These are phyloP conservation scores for Cyclanthera cordifolia DNA, from an alignment of 306 rosid species.

Conservation along the genomic window DNA sequence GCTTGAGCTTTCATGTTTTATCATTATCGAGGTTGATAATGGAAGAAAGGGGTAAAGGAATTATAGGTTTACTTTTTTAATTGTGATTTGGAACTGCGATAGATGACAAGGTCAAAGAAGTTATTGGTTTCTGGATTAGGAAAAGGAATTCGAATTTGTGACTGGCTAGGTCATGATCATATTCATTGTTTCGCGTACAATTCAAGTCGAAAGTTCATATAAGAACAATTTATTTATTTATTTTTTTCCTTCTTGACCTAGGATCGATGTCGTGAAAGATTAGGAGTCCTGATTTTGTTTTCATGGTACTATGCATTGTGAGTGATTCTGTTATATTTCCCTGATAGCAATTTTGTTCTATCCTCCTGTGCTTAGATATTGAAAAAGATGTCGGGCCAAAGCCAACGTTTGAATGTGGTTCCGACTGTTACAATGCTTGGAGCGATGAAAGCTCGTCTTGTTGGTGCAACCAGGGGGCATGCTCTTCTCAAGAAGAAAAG, in stretches of 20 bases:
- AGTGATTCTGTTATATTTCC: not conserved
- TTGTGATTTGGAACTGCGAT: constrained; percentile 1
- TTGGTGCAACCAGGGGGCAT: constrained; percentile 90
- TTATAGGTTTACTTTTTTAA: not conserved
- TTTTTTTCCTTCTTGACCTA: not conserved
- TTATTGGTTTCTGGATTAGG: not conserved
- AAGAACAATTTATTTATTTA: not conserved
- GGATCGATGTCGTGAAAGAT: not conserved
- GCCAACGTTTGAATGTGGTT: constrained; percentile 82
- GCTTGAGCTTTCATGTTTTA: not conserved
- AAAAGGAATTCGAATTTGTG: not conserved
- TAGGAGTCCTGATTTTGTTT: not conserved
- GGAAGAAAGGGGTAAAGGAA: not conserved
- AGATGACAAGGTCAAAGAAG: not conserved
- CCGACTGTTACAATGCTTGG: constrained; percentile 95
- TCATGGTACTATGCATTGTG: not conserved
- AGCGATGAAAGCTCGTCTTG: constrained; percentile 64
- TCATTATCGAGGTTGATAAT: not conserved
- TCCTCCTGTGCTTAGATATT: constrained; percentile 25
- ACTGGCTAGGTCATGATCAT: not conserved
- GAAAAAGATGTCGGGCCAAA: constrained; percentile 67
- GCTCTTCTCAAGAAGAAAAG: constrained; percentile 97
- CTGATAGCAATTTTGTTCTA: not conserved
- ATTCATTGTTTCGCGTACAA: not conserved
- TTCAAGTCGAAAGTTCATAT: not conserved